Evolutionary conservation across 352 stramenopile genomes (phyloP), one percentile per base, ranked within the genome.

Genomic region (Globisporangium okanoganense): DNA sequence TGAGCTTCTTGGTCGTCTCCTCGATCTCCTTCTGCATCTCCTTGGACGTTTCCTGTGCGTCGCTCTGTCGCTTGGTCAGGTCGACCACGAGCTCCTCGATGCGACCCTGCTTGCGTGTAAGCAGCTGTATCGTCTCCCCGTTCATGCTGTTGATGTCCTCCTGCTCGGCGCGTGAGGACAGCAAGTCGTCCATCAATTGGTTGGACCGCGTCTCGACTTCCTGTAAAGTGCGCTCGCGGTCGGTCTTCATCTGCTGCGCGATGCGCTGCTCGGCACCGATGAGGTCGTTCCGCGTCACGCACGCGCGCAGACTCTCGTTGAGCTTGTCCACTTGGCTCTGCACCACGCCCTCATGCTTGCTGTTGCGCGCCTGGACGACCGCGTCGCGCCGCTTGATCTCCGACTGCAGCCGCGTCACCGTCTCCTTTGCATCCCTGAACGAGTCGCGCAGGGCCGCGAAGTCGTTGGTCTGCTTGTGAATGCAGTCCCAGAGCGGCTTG

Each of bases 311-410:
- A 20, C 65, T 79, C 27, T 94, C 83, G 55, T 90, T 92, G 25
- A 94, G 72, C 55, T 89, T 92, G 35, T 92, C 82, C 56, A 94
- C 70, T 58, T 92, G 78, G 5, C 71, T 66, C 58, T 94, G 85
- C 50, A 94, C 72, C 3, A 83, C 66, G 5, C 55, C 56, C 58
- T 92, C 85, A 65, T 92, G 82, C 38, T 94, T 92, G 48, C 74
- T 78, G 55, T 92, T 94, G 7, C 85, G 69, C 0, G 82, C 85
- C 58, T 92, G 83, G 14, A 90, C 71, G 25, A 94, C 73, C 0
- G 85, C 82, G 50, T 94, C 85, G 12, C 85, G 81, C 8, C 85
- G 81, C 41, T 92, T 92, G 64, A 94, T 90, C 69, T 94, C 85
- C 0, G 82, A 79, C 50, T 94, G 85, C 12, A 94, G 64, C 0